These are phyloP conservation scores for Metschnikowia orientalis DNA, from an alignment of 805 yeast genomes.

Conservation along the genomic window DNA sequence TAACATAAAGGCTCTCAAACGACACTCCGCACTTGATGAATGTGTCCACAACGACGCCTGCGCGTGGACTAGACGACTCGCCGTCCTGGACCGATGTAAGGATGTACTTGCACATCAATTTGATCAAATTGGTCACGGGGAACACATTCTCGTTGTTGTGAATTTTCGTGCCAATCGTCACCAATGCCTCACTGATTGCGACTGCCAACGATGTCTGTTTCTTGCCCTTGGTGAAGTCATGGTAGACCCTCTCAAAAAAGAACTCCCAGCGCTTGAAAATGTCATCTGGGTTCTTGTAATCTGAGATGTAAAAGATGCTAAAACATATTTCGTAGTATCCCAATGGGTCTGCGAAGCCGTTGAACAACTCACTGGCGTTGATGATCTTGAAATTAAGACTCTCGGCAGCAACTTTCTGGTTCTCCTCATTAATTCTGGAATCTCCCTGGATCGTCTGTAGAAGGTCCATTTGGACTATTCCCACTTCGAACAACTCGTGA, in stretches of 20 bases:
- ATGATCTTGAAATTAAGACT: conserved; percentile 62
- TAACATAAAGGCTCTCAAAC: conserved; percentile 61
- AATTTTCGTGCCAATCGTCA: conserved; percentile 58
- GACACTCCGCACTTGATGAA: conserved; percentile 62
- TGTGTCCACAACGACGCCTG: conserved; percentile 57
- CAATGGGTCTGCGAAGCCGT: conserved; percentile 80
- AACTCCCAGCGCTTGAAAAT: conserved; percentile 77
- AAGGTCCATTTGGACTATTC: conserved; percentile 75
- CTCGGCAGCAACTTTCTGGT: conserved; percentile 47
- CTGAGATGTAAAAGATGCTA: conserved; percentile 74
- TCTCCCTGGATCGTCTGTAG: conserved; percentile 48
- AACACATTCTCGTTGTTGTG: conserved; percentile 71
- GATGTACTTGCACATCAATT: conserved; percentile 57
- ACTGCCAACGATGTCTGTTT: conserved; percentile 34
- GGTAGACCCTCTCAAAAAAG: conserved; percentile 49
- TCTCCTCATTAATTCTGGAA: conserved; percentile 43
- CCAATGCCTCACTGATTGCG: conserved; percentile 35
- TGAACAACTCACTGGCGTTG: conserved; percentile 74
- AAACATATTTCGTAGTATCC: conserved; percentile 83
- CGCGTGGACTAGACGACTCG: conserved; percentile 28
- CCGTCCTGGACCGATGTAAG: conserved; percentile 31
- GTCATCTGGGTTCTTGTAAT: conserved; percentile 79
- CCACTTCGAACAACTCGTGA: conserved; percentile 79
- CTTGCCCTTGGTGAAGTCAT: conserved; percentile 25
- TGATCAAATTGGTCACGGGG: conserved; percentile 69